Evolutionary conservation across 2,329 filamentous ascomycete species (phyloP).

Genomic region (Colletotrichum acutatum): DNA sequence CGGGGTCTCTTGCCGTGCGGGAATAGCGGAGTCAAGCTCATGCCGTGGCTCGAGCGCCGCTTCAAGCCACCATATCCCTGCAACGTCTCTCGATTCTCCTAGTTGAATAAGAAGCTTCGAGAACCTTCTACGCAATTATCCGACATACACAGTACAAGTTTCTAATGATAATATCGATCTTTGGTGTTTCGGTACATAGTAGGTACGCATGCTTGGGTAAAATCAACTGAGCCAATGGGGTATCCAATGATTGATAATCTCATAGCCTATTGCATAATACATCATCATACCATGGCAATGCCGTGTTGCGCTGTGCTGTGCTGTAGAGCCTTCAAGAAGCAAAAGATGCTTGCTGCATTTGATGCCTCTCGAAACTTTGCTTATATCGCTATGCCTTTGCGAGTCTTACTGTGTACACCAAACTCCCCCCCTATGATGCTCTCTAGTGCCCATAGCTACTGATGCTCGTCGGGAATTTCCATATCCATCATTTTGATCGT

Average conservation of each 20-base stretch:
- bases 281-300: constrained; percentile 1
- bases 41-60: constrained; percentile 25
- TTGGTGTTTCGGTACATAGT: no score
- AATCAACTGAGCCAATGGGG: not conserved
- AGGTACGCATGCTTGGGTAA: not conserved
- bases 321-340: not conserved
- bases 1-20: constrained; percentile 29
- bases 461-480: constrained; percentile 45
- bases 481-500: constrained; percentile 50
- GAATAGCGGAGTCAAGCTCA: constrained; percentile 34
- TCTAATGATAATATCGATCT: no score
- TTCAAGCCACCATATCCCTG: constrained; percentile 4
- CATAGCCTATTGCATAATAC: not conserved
- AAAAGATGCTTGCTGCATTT: not conserved
- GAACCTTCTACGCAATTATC: constrained; percentile 43
- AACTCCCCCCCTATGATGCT: not conserved
- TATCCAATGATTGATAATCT: constrained; percentile 31
- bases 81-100: not conserved
- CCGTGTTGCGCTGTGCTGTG: constrained; percentile 5
- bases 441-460: constrained; percentile 30
- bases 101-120: constrained; percentile 42
- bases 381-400: constrained; percentile 3
- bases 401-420: not conserved
- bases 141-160: not conserved
- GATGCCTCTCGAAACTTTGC: not conserved